Base-by-base conservation (phyloP, 768 basidiomycete species). In the Leccinellum luteum region DNA sequence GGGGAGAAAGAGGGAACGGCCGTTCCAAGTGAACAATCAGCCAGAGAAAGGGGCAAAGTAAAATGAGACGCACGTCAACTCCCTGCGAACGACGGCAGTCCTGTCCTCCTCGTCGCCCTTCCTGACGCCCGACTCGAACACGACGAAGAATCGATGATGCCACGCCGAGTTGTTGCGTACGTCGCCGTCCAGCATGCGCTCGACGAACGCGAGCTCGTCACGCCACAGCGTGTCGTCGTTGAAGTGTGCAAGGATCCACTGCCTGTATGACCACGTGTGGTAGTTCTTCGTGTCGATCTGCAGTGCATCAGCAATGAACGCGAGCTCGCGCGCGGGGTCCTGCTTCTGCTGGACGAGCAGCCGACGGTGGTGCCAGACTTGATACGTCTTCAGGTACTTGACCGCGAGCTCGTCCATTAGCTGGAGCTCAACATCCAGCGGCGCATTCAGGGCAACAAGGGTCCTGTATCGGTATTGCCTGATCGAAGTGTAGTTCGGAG, bases 401-500 rank as follows among this genome's bases (percentile, higher is more conserved):
- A 87, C 80, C 21, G 94, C 90, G 54, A 98, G 81, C 62, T 86
- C 86, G 75, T 97, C 91, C 86, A 97, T 94, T 32, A 96, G 78
- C 52, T 73, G 74, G 2, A 98, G 79, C 75, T 99, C 96, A 4
- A 72, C 78, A n/a, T 85, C 80, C 57, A 98, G 79, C 27, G 90
- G 79, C 4, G 83, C 74, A 9, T 86, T 71, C 58, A 91, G 72
- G 3, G 83, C 81, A 2, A 94, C 64, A 3, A 98, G 81, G 2
- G 93, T 95, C 67, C 89, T 84, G 73, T 94, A 94, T 47, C 96
- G 87, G 73, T 94, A 98, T 76, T 97, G 94, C 95, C 95, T 97
- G 69, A 28, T 45, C 19, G 47, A 38, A 25, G 48, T 30, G 27
- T 19, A 9, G 50, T 44, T 51, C n/a, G 48, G 47, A 57, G 51